Base-by-base conservation (phyloP, 129 eudicot species). In the Lactuca saligna region DNA sequence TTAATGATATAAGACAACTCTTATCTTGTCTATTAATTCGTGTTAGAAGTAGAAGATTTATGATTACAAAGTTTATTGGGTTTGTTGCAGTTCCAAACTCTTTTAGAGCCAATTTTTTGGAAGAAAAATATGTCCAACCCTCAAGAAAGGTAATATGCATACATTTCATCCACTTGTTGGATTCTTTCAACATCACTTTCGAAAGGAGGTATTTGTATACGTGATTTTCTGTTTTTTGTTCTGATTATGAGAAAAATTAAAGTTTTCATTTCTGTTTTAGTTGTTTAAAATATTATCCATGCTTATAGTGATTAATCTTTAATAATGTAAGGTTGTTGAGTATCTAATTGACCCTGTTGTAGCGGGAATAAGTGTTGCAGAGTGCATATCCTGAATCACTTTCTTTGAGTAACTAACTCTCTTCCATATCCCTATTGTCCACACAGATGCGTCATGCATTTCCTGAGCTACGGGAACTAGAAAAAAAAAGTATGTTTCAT, bases 121-220 rank as follows among this genome's bases (percentile, higher is more conserved):
- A 89, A 81, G 86, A 92, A 79, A 67, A 79, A 72, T 31, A 61
- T 83, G 35, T 65, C 88, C 54, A 90, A 67, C 60, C 31, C 48
- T 13, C 68, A 71, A 37, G 99, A 93, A 85, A 93, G 97, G 99
- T 89, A 65, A 67, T 44, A 17, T 25, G 20, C 12, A 58, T 71
- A 12, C 55, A 50, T 69, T 68, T 31, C 55, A 74, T 38, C 65
- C 65, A 54, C 38, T n/a, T n/a, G 97, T 87, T 69, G 90, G 80
- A 37, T 93, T 93, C 82, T 85, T 93, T 69, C 81, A 85, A 61
- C 97, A 97, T 53, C 99, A 93, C 82, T 93, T 93, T 82, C 97
- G 99, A 49, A 83, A 85, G 81, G 99, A 93, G 97, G 99, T 93
- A 56, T 54, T 56, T 75, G 63, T 14, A 32, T 65, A 60, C 20